Conservation (phyloP, 208 protist genomes). For the Wallacemonas sp. region DNA sequence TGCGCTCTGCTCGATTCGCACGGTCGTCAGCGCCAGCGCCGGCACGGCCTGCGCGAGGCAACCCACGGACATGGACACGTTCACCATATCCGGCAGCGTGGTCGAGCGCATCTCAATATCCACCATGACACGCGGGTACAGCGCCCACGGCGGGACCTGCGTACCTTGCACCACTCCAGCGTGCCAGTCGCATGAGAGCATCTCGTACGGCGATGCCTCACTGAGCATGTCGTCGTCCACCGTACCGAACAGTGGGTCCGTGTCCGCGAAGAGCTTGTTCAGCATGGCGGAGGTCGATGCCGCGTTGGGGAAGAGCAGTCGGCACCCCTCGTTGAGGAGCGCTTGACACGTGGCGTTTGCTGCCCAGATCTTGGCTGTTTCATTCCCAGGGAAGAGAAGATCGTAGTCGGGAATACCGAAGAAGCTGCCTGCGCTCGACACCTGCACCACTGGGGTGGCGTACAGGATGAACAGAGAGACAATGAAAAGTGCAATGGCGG, state of each 20-base stretch:
- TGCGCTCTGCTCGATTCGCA: background rate
- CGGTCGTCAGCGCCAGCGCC: background rate
- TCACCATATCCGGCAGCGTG: constrained; percentile 2
- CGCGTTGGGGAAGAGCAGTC: background rate
- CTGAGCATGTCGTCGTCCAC: background rate
- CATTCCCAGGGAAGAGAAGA: background rate
- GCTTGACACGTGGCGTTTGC: background rate
- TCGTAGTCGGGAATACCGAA: background rate
- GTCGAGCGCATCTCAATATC: background rate
- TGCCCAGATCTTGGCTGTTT: background rate
- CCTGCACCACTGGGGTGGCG: background rate
- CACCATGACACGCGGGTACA: background rate
- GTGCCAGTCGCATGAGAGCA: background rate
- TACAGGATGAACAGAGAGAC: background rate
- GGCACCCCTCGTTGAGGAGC: background rate
- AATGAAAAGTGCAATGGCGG: constrained; percentile 4
- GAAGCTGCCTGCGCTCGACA: background rate
- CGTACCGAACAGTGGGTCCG: background rate
- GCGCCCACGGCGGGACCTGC: background rate
- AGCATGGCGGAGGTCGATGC: background rate
- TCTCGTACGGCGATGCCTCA: background rate
- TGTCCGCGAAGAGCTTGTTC: background rate
- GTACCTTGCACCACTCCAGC: background rate
- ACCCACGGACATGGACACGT: background rate
- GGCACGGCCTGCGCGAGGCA: background rate